These are phyloP conservation scores for Parascedosporium putredinis DNA, from an alignment of 2,329 filamentous ascomycete species.

Conservation along the genomic window DNA sequence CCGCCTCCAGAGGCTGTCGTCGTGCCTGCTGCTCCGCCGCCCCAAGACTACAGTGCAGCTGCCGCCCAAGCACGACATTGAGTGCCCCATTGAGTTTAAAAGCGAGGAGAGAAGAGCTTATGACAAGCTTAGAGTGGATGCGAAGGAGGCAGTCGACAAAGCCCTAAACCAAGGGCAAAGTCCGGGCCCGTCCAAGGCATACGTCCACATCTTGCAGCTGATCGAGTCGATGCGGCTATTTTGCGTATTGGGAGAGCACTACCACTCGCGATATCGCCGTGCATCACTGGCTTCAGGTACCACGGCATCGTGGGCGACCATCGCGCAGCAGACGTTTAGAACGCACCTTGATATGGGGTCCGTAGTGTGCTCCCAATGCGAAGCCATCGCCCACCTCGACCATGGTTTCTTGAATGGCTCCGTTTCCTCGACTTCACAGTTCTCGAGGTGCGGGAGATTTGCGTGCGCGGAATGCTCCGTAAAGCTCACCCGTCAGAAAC, in stretches of 20 bases:
- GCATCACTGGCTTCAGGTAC: neutral
- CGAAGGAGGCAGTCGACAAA: slow-evolving; percentile 21
- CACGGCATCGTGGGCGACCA: slow-evolving; percentile 12
- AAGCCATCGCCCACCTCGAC: slow-evolving; percentile 14
- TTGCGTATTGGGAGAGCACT: slow-evolving; percentile 34
- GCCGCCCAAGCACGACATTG: slow-evolving; percentile 23
- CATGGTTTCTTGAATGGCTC: slow-evolving; percentile 15
- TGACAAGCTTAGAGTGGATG: neutral
- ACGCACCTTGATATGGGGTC: slow-evolving; percentile 18
- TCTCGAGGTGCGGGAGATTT: slow-evolving; percentile 23
- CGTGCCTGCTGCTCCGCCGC: slow-evolving; percentile 28
- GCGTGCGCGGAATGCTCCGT: slow-evolving; percentile 21
- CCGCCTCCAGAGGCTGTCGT: slow-evolving; percentile 27
- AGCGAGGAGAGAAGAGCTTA: neutral
- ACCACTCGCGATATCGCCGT: slow-evolving; percentile 20
- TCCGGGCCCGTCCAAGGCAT: slow-evolving; percentile 13
- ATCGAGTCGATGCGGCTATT: slow-evolving; percentile 34
- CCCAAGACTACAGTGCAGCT: slow-evolving; percentile 27
- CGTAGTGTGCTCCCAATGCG: slow-evolving; percentile 20
- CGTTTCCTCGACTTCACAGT: slow-evolving; percentile 9
- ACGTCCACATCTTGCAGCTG: slow-evolving; percentile 31
- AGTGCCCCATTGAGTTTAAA: slow-evolving; percentile 9
- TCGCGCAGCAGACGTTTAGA: slow-evolving; percentile 25
- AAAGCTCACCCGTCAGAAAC: neutral
- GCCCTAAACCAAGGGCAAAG: slow-evolving; percentile 16